A percentile compares a stretch with the other conserved stretches of the same genome.
These are phyloP conservation scores for Fusarium keratoplasticum DNA, from an alignment of 2,329 filamentous ascomycete species.

Conservation along the genomic window DNA sequence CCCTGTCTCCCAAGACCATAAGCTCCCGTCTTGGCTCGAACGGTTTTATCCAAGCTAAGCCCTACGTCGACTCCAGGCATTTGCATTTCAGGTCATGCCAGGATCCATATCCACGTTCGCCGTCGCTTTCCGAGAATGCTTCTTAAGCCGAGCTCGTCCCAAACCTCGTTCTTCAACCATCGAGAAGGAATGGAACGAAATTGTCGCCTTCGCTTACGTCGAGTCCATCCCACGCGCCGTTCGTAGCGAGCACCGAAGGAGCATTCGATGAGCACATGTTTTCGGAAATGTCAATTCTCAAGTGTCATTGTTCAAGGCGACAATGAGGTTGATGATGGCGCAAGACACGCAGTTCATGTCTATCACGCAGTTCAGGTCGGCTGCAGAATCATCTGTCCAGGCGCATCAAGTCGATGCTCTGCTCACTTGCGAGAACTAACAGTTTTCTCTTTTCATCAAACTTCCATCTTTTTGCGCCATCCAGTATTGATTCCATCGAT, in stretches of 20 bases:
- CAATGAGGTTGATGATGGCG: background rate
- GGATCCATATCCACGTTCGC: background rate
- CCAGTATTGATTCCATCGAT: background rate
- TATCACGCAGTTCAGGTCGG: background rate
- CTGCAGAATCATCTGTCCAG: background rate
- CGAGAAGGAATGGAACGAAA: background rate
- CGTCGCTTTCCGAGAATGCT: background rate
- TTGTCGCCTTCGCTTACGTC: background rate
- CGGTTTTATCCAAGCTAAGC: background rate
- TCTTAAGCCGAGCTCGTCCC: background rate
- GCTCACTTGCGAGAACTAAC: background rate
- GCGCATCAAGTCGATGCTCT: background rate
- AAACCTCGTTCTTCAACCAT: background rate
- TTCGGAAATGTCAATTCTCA: background rate
- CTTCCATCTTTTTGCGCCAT: background rate
- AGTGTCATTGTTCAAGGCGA: background rate
- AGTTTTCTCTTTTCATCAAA: background rate
- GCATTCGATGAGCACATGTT: background rate
- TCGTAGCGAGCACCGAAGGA: background rate
- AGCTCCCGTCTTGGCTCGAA: background rate
- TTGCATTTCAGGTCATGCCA: background rate
- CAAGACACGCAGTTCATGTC: background rate
- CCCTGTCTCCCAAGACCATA: background rate
- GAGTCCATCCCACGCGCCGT: background rate
- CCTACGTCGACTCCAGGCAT: background rate